Base-by-base conservation (phyloP, 257 asterid genomes). In the Perilla frutescens region DNA sequence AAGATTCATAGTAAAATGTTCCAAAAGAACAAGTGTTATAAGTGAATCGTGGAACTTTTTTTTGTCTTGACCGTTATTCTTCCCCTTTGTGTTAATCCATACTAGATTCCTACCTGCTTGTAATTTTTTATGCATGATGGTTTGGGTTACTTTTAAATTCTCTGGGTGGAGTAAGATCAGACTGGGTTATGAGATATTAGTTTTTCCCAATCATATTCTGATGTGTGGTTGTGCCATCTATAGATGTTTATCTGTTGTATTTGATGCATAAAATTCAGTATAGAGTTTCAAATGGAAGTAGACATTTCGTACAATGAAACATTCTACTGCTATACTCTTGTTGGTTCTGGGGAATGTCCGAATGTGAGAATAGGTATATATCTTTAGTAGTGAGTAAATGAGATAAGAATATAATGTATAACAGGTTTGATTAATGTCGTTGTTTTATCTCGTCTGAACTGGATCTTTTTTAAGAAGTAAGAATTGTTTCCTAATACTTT, bases 1-100 rank as follows among this genome's bases (percentile, higher is more conserved):
- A 85, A 84, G 93, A 65, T 74, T 60, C 59, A 60, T 54, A 13
- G 26, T 8, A 20, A 74, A 29, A 64, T 64, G 68, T 76, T 73
- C 48, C 62, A 4, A 34, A 43, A 29, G 15, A 32, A 32, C 26
- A 26, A 40, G 39, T 48, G 8, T 70, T 37, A 49, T 34, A 48
- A 61, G 54, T 71, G 76, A 72, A 60, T 26, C 29, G 9, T 29
- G 5, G 2, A 41, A 37, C 26, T 4, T 20, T 8, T 1, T 34
- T 34, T 66, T 66, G 32, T 31, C 41, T 68, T 39, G 26, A 7
- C 7, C 10, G 49, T 36, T 72, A 11, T 58, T 2, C n/a, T 32
- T 5, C 43, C 9, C 44, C 48, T 11, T 9, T 26, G 6, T 8
- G 15, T n/a, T n/a, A n/a, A n/a, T n/a, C n/a, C 20, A 11, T 45